Percentiles rank a stretch among this genome's conserved stretches.
Conservation (phyloP, 2,329 filamentous ascomycete species). For the Aspergillus pseudonomiae region DNA sequence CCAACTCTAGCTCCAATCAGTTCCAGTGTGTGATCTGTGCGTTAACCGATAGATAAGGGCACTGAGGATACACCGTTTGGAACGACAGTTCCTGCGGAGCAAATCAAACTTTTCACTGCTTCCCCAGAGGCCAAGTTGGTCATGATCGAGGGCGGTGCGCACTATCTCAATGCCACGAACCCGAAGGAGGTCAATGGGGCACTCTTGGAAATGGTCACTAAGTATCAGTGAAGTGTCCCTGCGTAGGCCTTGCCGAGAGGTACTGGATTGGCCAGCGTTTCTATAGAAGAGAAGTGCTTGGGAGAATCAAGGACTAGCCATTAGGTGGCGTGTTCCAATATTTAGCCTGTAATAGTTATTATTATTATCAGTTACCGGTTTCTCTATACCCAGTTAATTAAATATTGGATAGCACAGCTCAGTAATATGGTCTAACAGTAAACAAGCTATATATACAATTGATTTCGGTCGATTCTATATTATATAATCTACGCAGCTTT, state of each 20-base stretch:
- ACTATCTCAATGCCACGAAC: constrained; percentile 54
- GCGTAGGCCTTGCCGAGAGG: not conserved
- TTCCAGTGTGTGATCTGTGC: not conserved
- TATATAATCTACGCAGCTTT: no score
- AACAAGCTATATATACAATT: no score
- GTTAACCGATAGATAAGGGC: constrained; percentile 13
- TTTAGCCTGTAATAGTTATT: not conserved
- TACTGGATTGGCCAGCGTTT: not conserved
- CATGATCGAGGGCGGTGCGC: constrained; percentile 51
- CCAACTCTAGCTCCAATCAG: not conserved
- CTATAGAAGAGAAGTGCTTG: not conserved
- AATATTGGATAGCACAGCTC: no score
- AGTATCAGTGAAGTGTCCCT: constrained; percentile 17
- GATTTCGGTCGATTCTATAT: no score
- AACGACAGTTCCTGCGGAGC: constrained; percentile 33
- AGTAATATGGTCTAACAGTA: no score
- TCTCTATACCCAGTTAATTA: no score
- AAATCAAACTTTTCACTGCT: constrained; percentile 53
- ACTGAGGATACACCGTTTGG: constrained; percentile 22
- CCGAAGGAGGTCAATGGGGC: constrained; percentile 46
- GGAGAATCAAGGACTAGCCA: not conserved
- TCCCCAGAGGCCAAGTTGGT: constrained; percentile 47
- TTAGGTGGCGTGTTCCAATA: not conserved
- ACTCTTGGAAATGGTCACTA: constrained; percentile 29
- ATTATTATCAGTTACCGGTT: no score